Evolutionary conservation across 495 filamentous ascomycete species (phyloP).

Genomic region (Trichoderma parareesei): DNA sequence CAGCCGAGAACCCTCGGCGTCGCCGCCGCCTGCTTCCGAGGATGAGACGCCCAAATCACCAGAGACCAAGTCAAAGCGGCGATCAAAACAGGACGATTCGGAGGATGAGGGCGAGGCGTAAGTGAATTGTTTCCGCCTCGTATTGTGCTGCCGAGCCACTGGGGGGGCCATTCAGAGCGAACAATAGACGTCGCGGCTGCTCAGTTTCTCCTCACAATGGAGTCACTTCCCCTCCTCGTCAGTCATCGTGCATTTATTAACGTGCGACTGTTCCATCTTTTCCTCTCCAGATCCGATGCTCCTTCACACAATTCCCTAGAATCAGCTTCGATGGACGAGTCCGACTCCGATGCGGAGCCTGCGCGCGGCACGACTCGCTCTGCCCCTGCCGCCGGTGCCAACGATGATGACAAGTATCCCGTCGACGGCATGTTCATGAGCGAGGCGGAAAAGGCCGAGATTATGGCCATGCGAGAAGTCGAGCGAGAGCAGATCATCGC

Average conservation of each 20-base stretch:
- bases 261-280: not conserved
- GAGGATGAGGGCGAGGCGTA: constrained; percentile 81
- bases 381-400: constrained; percentile 46
- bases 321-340: constrained; percentile 86
- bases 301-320: constrained; percentile 68
- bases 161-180: not conserved
- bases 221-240: not conserved
- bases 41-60: constrained; percentile 37
- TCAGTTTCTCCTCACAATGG: not conserved
- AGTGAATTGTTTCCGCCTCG: constrained; percentile 31
- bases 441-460: constrained; percentile 67
- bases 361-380: constrained; percentile 36
- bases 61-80: constrained; percentile 39
- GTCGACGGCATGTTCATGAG: constrained; percentile 82
- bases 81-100: constrained; percentile 48
- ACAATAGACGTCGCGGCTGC: not conserved
- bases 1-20: constrained; percentile 27
- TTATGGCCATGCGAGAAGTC: constrained; percentile 82
- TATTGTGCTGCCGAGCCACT: constrained; percentile 11
- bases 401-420: constrained; percentile 66
- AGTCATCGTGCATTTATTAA: not conserved
- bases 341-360: constrained; percentile 65
- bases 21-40: constrained; percentile 24
- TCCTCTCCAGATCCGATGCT: not conserved
- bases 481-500: constrained; percentile 84